Evolutionary conservation across 208 protist genomes (phyloP), one percentile per base, ranked within the genome.

Genomic region (Acanthamoeba quina): DNA sequence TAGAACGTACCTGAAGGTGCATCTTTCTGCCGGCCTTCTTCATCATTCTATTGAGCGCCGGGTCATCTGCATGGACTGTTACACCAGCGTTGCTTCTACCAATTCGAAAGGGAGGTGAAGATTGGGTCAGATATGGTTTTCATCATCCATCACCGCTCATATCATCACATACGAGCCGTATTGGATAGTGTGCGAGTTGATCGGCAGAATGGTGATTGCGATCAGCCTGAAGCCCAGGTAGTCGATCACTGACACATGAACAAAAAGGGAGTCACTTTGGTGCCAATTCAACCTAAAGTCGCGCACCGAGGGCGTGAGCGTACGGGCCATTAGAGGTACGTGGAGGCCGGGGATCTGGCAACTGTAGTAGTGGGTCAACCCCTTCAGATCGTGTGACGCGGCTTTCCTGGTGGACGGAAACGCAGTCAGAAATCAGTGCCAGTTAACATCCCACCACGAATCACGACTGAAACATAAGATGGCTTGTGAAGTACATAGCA

Each of bases 111-210:
- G 24, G 6, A 19, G 31, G 29, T 52, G 21, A 11, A 11, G 41
- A 78, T n/a, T n/a, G n/a, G 13, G 17, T 37, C 13, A 21, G 31
- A 34, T 78, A 21, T 78, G 41, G 31, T 60, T 60, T 24, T 68
- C 4, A 1, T 10, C 2, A n/a, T n/a, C n/a, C n/a, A n/a, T n/a
- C n/a, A n/a, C n/a, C n/a, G n/a, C n/a, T n/a, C n/a, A n/a, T n/a
- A n/a, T n/a, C n/a, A n/a, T n/a, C n/a, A n/a, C 82, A 49, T 68
- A 89, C 82, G 86, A 92, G 86, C 86, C 86, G 44, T 92, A 92
- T 49, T 64, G 17, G 9, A 92, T 31, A 5, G 86, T 92, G 34
- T 0, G 9, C 24, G 0, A 1, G 60, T 54, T 60, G 31, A 92
- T 92, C 0, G 86, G 86, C n/a, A 92, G 29, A 52, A 92, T 68